Conservation (phyloP, 331 rosid genomes). For the Malus hybrid region DNA sequence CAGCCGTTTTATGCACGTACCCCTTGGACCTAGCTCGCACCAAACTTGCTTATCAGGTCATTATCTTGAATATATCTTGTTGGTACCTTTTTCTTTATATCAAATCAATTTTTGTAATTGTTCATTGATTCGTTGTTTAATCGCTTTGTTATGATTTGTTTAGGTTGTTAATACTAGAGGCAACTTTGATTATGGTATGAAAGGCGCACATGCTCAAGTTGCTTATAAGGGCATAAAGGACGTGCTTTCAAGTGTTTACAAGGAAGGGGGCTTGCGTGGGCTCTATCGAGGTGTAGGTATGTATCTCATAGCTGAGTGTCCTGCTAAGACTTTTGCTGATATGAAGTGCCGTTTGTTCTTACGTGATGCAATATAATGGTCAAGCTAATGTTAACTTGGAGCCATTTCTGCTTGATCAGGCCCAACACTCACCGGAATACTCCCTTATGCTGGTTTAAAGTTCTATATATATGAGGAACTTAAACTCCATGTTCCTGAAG, state of each 20-base stretch:
- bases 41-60: constrained; percentile 94
- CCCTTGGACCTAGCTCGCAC: constrained; percentile 98
- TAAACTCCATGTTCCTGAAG: constrained; percentile 74
- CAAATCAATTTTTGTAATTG: not conserved
- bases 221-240: constrained; percentile 56
- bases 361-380: not conserved
- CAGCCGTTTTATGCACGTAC: constrained; percentile 84
- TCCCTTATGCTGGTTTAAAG: constrained; percentile 94
- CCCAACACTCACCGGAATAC: constrained; percentile 86
- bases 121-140: not conserved
- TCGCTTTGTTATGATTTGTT: not conserved
- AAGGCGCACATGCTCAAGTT: constrained; percentile 36
- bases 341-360: not conserved
- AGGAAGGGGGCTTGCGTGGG: constrained; percentile 70
- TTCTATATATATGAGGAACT: constrained; percentile 80
- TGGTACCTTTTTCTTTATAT: not conserved
- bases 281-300: constrained; percentile 93
- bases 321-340: not conserved
- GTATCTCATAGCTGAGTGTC: not conserved
- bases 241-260: constrained; percentile 62
- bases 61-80: not conserved
- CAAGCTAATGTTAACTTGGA: not conserved
- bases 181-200: constrained; percentile 31
- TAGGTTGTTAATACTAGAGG: constrained; percentile 55
- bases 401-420: constrained; percentile 38